phyloP scores from a whole-genome alignment of 2,329 filamentous ascomycete genomes.

The Scedosporium apiospermum region DNA sequence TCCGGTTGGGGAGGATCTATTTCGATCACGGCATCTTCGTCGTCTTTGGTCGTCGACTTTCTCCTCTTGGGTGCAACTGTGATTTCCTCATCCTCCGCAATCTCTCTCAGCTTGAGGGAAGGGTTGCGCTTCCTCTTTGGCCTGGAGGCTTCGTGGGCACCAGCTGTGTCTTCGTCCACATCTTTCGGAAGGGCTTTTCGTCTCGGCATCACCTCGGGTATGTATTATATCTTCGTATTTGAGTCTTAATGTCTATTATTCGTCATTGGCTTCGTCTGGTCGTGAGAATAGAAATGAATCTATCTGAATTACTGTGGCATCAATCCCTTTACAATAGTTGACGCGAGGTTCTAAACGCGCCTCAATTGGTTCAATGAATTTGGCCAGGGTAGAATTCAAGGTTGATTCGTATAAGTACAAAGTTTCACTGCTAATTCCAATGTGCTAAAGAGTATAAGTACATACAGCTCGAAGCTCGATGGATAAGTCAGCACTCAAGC shows the following conservation, averaged over 20 bases:
- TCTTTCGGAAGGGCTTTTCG: background rate
- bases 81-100: background rate
- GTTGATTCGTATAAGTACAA: too few species aligned
- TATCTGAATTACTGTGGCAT: too few species aligned
- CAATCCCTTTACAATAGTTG: too few species aligned
- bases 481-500: too few species aligned
- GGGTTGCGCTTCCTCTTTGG: constrained; percentile 5
- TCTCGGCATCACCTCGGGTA: background rate
- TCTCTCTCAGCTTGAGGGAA: constrained; percentile 5
- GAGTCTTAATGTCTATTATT: background rate
- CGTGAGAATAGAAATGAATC: background rate
- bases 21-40: background rate
- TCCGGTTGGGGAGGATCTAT: constrained; percentile 3
- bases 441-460: too few species aligned
- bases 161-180: background rate
- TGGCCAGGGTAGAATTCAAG: too few species aligned
- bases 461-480: too few species aligned
- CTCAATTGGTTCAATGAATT: too few species aligned
- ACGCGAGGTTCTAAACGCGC: too few species aligned
- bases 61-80: background rate
- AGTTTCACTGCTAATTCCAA: too few species aligned
- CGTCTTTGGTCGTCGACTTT: background rate
- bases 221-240: too few species aligned
- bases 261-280: background rate
- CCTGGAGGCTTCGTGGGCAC: background rate